Evolutionary conservation across 371 early-diverging fungal genomes (phyloP), one percentile per base, ranked within the genome.

Genomic region (Mortierella sp.): DNA sequence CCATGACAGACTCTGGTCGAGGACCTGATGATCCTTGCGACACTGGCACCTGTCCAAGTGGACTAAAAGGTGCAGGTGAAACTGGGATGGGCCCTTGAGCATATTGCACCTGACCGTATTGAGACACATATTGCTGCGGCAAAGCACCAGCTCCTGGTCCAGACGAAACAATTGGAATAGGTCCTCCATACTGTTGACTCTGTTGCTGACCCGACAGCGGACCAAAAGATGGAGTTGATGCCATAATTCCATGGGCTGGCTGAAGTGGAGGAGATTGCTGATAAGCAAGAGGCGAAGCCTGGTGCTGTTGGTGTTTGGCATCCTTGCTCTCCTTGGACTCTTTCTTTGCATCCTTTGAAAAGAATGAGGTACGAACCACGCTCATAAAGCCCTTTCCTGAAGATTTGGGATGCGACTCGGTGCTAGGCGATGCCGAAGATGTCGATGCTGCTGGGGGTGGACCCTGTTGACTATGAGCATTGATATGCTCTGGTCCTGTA

Each of bases 311-410:
- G 3, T 28, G 26, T 55, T 72, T 72, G 51, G 28, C 48, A 2
- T 73, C 68, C 48, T 67, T 63, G 50, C 25, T n/a, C 14, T 71
- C 71, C n/a, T 37, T 37, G 37, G 37, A 3, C 9, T 28, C 56
- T 47, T 70, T 65, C 64, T 72, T 67, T 7, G 57, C n/a, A 15
- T 72, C 65, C 43, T 66, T 72, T 44, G 63, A 55, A 19, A 70
- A 37, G 15, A 74, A 28, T 1, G 75, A 66, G n/a, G 59, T 55
- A 4, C 75, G 61, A 23, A 75, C 58, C 2, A 64, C 67, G 56
- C 51, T 63, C 58, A 76, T 60, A 59, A 59, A 71, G 15, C 68
- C 55, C 60, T 76, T 76, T 48, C 67, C 66, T 25, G 67, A 37
- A 15, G 64, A 47, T 61, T 76, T 76, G 7, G 64, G 26, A 7